phyloP scores from a whole-genome alignment of 768 basidiomycete species.

The Mrakia blollopis region DNA sequence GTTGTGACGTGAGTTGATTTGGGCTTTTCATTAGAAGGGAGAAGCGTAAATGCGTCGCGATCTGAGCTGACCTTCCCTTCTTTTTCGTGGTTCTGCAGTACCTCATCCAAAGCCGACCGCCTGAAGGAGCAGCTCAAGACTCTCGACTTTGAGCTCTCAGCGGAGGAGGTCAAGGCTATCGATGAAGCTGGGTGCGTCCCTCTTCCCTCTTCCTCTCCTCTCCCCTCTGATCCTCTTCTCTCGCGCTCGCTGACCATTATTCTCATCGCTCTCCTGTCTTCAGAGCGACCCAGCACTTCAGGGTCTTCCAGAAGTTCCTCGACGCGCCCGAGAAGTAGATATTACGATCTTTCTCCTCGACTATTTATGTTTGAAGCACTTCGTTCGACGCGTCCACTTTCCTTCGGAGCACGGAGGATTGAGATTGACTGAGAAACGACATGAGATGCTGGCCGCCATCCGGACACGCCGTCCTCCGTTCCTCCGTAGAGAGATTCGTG shows the following conservation, averaged over 20 bases:
- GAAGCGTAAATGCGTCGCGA: not conserved
- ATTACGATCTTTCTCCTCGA: not conserved
- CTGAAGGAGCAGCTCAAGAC: slow-evolving; percentile 26
- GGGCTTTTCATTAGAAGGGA: too few species aligned
- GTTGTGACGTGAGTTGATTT: slow-evolving; percentile 19
- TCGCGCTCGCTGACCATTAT: not conserved
- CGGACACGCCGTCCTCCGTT: too few species aligned
- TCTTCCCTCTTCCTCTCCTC: not conserved
- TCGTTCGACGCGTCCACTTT: not conserved
- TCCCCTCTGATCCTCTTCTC: not conserved
- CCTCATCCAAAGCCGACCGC: slow-evolving; percentile 31
- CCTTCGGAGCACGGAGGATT: too few species aligned
- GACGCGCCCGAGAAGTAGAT: slow-evolving; percentile 1
- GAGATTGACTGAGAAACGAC: too few species aligned
- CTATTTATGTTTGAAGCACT: not conserved
- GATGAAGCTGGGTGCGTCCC: slow-evolving; percentile 30
- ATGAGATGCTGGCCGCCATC: too few species aligned
- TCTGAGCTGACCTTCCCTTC: not conserved
- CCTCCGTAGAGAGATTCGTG: too few species aligned
- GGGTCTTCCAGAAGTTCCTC: not conserved
- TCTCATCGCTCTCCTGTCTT: not conserved
- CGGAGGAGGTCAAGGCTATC: slow-evolving; percentile 32
- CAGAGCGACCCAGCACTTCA: too few species aligned
- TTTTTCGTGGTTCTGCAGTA: slow-evolving; percentile 9
- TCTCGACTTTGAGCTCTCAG: slow-evolving; percentile 16